These are phyloP conservation scores for Isoetes taiwanensis DNA, from an alignment of 75 land plant genomes.

Conservation along the genomic window DNA sequence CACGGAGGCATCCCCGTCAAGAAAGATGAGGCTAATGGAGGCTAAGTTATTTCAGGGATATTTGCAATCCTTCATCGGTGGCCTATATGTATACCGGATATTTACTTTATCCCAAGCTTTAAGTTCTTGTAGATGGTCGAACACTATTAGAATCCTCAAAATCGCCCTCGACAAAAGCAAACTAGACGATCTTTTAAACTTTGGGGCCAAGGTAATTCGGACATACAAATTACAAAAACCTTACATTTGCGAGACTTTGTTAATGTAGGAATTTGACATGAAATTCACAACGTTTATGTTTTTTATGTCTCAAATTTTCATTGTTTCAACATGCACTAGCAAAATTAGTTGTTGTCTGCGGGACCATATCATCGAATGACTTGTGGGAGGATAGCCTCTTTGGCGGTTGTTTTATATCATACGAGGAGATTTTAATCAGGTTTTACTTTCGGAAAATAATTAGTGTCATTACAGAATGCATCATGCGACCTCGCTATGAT, in stretches of 20 bases:
- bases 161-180: neutral
- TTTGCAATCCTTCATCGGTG: no score
- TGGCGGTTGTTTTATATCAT: conserved; percentile 3
- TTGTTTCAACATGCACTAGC: neutral
- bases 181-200: neutral
- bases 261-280: neutral
- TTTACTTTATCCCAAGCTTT: no score
- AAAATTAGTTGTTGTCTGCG: conserved; percentile 3
- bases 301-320: neutral
- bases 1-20: no score
- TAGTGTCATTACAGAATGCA: neutral
- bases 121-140: conserved; percentile 3
- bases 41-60: no score
- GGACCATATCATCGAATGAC: conserved; percentile 6
- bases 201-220: neutral
- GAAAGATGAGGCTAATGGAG: no score
- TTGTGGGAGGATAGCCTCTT: neutral
- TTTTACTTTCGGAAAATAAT: neutral
- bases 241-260: no score
- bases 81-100: no score
- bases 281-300: neutral
- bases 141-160: conserved; percentile 6
- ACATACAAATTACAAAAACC: neutral
- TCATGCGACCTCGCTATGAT: neutral
- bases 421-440: conserved; percentile 2